Percentiles rank a stretch among this genome's conserved stretches.
Evolutionary conservation across 208 protist genomes (phyloP).

Genomic region (Phytomonas sp.): DNA sequence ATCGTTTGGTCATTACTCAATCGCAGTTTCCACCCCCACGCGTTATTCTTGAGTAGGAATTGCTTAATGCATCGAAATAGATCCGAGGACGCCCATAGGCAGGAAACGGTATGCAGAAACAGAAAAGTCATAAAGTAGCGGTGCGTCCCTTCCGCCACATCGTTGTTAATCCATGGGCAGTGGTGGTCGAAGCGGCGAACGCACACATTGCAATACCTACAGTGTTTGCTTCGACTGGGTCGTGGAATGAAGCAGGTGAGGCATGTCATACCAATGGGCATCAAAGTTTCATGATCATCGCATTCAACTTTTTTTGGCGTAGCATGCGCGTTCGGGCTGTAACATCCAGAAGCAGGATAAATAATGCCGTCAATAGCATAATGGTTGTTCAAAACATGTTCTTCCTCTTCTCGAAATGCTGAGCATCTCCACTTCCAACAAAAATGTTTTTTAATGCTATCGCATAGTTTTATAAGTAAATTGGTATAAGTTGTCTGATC

Average conservation of each 20-base stretch:
- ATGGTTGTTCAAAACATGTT: conserved; percentile 50
- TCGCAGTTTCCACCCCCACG: conserved; percentile 59
- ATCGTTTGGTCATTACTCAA: conserved; percentile 19
- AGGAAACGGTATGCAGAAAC: conserved; percentile 69
- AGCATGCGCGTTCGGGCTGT: neutral
- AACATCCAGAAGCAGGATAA: conserved; percentile 16
- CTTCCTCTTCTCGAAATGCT: conserved; percentile 13
- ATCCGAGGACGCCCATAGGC: conserved; percentile 69
- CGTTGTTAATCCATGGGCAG: conserved; percentile 96
- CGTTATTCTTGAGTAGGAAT: conserved; percentile 35
- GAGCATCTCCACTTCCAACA: neutral
- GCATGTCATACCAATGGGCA: conserved; percentile 29
- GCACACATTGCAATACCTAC: conserved; percentile 85
- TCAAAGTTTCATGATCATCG: neutral
- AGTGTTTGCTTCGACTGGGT: conserved; percentile 93
- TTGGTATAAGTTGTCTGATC: neutral
- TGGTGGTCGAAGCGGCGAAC: conserved; percentile 95
- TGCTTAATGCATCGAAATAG: conserved; percentile 42
- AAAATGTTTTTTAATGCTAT: neutral
- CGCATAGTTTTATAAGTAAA: neutral
- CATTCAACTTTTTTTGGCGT: neutral
- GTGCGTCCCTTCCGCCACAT: conserved; percentile 92
- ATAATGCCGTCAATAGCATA: conserved; percentile 80
- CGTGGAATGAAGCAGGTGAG: conserved; percentile 60
- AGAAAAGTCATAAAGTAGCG: conserved; percentile 90